Base-by-base conservation (phyloP, 331 rosid species). In the Pyrus hybrid region DNA sequence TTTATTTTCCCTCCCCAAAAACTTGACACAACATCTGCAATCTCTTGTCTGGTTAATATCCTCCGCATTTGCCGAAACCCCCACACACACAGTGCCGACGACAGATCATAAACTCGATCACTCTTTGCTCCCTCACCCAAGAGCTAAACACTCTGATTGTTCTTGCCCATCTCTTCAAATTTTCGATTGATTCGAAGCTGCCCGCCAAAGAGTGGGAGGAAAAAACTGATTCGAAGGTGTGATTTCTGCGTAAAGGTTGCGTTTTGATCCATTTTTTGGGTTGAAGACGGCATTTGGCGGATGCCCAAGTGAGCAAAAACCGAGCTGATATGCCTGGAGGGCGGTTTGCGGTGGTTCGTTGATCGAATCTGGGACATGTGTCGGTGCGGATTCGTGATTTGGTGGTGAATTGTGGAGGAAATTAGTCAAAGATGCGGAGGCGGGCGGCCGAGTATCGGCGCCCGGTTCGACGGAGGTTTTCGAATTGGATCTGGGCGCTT, bases 371-470 rank as follows among this genome's bases (percentile, higher is more conserved):
- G 26, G 73, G 32, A 43, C 45, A 80, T 81, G 79, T 68, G 80
- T 75, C 68, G 71, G 26, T 74, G 66, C 32, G 18, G 18, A 72
- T 75, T 77, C 29, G 23, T 30, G 72, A 82, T 84, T 87, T 75
- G 49, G 78, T 22, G 79, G 72, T 82, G 85, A 85, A 82, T 80
- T 90, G 83, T 67, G 84, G 88, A 75, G 77, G 73, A 77, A 74
- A 62, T 63, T 80, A 25, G 80, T 21, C 87, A 76, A 88, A 81
- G 84, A 95, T 95, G 99, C 86, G 96, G 81, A 96, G 98, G 79
- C 97, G 99, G 93, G 91, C 90, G 49, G 93, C 93, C 90, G 99
- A 95, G 30, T 86, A 68, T 86, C 97, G 99, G 93, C 99, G 98
- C 91, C 97, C 93, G 88, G 93, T 78, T 67, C 86, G 97, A 73